These are phyloP conservation scores for Penicillium maclennaniae DNA, from an alignment of 495 filamentous ascomycete species.

Conservation along the genomic window DNA sequence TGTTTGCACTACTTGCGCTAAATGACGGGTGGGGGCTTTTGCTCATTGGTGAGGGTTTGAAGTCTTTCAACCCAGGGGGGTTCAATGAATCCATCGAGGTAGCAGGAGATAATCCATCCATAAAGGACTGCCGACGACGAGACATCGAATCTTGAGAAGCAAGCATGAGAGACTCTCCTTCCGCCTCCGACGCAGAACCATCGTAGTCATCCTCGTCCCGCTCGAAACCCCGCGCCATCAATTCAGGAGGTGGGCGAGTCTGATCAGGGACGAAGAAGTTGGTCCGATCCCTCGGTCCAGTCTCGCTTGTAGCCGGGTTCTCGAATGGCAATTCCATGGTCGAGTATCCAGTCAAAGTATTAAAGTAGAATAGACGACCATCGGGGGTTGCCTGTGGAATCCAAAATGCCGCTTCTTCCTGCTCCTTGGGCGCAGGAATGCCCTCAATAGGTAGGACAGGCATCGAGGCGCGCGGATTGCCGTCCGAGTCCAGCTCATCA, in stretches of 20 bases:
- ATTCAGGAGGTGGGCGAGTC: slow-evolving; percentile 86
- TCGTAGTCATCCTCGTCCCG: slow-evolving; percentile 81
- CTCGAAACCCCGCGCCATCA: slow-evolving; percentile 81
- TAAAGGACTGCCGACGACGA: slow-evolving; percentile 61
- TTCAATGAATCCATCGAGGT: slow-evolving; percentile 88
- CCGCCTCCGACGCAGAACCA: slow-evolving; percentile 82
- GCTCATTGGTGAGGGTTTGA: slow-evolving; percentile 15
- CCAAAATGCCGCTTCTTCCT: slow-evolving; percentile 94
- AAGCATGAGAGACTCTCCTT: slow-evolving; percentile 61
- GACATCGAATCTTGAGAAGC: slow-evolving; percentile 55
- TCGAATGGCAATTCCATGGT: slow-evolving; percentile 92
- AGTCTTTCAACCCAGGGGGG: slow-evolving; percentile 37
- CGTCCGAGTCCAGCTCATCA: slow-evolving; percentile 62
- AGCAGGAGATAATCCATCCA: slow-evolving; percentile 79
- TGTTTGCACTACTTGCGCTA: slow-evolving; percentile 31
- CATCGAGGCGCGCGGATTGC: slow-evolving; percentile 51
- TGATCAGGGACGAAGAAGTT: slow-evolving; percentile 85
- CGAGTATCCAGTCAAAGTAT: slow-evolving; percentile 88
- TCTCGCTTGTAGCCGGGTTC: slow-evolving; percentile 77
- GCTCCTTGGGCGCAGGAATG: slow-evolving; percentile 53
- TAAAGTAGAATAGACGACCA: slow-evolving; percentile 95
- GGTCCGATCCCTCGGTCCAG: slow-evolving; percentile 79
- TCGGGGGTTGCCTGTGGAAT: slow-evolving; percentile 96
- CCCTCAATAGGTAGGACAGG: slow-evolving; percentile 66
- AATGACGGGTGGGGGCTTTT: slow-evolving; percentile 24